A percentile compares a stretch with the other conserved stretches of the same genome.
These are phyloP conservation scores for Wickerhamomyces mucosus DNA, from an alignment of 805 yeast species.

Conservation along the genomic window DNA sequence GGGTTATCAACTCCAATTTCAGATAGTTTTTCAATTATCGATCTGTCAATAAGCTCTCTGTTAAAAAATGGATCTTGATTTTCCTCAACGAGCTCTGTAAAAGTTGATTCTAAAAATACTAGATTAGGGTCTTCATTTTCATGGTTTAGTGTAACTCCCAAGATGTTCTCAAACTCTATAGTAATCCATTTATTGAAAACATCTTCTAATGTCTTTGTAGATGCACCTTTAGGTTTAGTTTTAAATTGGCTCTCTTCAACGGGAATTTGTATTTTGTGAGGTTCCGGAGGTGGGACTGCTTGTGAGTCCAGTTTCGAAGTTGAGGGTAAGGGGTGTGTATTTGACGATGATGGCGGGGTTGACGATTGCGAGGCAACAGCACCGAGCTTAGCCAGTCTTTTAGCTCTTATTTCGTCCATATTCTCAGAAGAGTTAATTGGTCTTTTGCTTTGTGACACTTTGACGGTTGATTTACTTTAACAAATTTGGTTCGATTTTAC, in stretches of 20 bases:
- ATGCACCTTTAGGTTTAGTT: background rate
- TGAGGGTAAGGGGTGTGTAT: background rate
- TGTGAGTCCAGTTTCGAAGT: background rate
- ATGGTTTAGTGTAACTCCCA: slow-evolving; percentile 14
- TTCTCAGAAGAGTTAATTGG: too few species aligned
- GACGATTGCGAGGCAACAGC: slow-evolving; percentile 1
- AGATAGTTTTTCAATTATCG: slow-evolving; percentile 45
- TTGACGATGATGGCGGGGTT: slow-evolving; percentile 1
- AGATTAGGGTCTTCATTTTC: slow-evolving; percentile 7
- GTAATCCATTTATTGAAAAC: slow-evolving; percentile 3
- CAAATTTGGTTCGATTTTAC: too few species aligned
- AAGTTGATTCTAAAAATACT: slow-evolving; percentile 15
- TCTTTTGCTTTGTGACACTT: background rate
- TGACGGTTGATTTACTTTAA: background rate
- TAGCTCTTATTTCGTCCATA: slow-evolving; percentile 29
- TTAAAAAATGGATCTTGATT: slow-evolving; percentile 13
- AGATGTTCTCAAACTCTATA: slow-evolving; percentile 8
- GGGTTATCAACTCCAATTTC: slow-evolving; percentile 42
- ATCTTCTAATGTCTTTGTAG: background rate
- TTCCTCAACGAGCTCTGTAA: slow-evolving; percentile 15
- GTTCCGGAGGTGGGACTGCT: slow-evolving; percentile 1
- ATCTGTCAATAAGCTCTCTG: slow-evolving; percentile 30
- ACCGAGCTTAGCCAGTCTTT: slow-evolving; percentile 18
- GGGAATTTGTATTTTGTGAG: background rate
- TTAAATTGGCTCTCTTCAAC: background rate